Evolutionary conservation across 78 protist species (phyloP).

Genomic region (Guillardia theta): DNA sequence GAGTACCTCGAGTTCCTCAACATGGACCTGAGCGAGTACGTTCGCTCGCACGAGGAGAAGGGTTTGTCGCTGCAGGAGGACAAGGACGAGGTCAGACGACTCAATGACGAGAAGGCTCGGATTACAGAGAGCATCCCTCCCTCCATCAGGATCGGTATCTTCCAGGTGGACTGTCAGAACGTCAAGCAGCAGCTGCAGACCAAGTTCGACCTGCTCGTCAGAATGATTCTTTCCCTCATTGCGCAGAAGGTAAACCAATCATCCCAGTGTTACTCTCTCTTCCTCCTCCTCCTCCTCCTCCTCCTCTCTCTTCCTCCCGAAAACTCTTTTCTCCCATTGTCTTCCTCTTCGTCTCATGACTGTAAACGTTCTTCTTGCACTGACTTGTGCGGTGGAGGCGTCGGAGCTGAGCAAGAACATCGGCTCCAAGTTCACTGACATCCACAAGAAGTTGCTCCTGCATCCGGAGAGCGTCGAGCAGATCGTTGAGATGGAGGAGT

Average conservation of each 20-base stretch:
- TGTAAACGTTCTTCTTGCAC: too few species aligned
- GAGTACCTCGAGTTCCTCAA: not conserved
- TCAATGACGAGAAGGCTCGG: not conserved
- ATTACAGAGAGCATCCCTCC: not conserved
- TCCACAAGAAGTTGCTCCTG: not conserved
- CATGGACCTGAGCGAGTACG: not conserved
- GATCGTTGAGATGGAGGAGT: not conserved
- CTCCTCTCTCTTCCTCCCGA: too few species aligned
- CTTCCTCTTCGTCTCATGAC: too few species aligned
- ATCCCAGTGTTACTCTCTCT: too few species aligned
- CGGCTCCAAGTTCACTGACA: not conserved
- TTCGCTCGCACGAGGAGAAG: not conserved
- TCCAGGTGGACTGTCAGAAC: not conserved
- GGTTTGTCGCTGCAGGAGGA: not conserved
- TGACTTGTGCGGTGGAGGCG: too few species aligned
- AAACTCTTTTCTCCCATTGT: too few species aligned
- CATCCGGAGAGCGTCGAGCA: not conserved
- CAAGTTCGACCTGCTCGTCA: not conserved
- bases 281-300: too few species aligned
- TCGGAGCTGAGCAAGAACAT: not conserved
- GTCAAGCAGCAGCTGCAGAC: not conserved
- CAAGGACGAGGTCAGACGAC: not conserved
- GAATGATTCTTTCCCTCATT: not conserved
- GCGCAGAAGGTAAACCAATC: too few species aligned
- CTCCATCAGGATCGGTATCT: not conserved